A percentile compares a stretch with the other conserved stretches of the same genome.
Evolutionary conservation across 169 alveolate genomes (phyloP).

Genomic region (Plasmodium vivax): DNA sequence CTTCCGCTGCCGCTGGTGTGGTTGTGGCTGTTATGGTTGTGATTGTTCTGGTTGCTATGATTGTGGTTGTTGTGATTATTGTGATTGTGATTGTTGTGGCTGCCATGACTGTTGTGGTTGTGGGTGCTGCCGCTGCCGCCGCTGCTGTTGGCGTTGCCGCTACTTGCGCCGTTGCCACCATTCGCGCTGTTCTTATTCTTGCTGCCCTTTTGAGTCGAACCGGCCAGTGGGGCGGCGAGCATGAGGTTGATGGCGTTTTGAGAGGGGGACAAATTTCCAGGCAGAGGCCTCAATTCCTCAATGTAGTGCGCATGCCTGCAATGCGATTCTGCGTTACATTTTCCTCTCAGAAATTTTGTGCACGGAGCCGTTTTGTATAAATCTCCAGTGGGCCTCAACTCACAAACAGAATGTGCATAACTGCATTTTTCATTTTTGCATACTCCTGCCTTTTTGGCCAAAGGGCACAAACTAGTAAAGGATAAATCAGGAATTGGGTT

Average conservation of each 20-base stretch:
- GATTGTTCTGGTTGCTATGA: background rate
- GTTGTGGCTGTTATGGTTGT: background rate
- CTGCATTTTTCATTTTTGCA: constrained; percentile 83
- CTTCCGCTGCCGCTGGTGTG: background rate
- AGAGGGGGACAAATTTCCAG: constrained; percentile 56
- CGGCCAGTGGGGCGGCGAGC: constrained; percentile 34
- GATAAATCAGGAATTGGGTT: constrained; percentile 74
- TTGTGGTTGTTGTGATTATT: background rate
- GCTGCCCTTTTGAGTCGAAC: constrained; percentile 11
- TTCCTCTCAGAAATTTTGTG: constrained; percentile 63
- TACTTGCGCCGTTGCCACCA: background rate
- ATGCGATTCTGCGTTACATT: constrained; percentile 70
- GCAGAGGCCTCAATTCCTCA: constrained; percentile 62
- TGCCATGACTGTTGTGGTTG: background rate
- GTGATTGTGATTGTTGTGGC: background rate
- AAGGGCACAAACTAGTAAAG: constrained; percentile 83
- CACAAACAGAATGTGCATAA: constrained; percentile 74
- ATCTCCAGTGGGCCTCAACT: constrained; percentile 68
- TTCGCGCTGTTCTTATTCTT: background rate
- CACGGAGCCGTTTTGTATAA: constrained; percentile 69
- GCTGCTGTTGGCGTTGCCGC: background rate
- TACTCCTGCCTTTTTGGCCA: constrained; percentile 84
- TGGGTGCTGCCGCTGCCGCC: background rate
- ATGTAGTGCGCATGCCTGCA: constrained; percentile 67
- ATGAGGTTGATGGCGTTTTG: constrained; percentile 66